Evolutionary conservation across 2,329 filamentous ascomycete genomes (phyloP), one percentile per base, ranked within the genome.

Genomic region (Amesomyces nigricolor): DNA sequence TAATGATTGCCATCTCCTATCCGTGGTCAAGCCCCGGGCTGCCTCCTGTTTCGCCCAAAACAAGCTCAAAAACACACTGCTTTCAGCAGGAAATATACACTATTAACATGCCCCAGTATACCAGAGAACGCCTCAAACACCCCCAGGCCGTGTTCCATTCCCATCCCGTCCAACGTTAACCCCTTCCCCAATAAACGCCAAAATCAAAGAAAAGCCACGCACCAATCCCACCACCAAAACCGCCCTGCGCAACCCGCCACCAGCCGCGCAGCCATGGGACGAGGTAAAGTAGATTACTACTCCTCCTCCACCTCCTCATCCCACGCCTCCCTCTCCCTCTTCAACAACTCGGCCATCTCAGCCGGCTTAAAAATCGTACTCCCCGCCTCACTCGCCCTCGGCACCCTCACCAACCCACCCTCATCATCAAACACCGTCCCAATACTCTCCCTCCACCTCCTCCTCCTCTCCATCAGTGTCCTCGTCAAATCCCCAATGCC

Each of bases 401-500:
- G 90, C 42, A 96, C 86, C 53, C 79, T 82, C 58, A 81, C 82
- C 37, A 90, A 79, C 63, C 83, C 32, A 13, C 32, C 86, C 64
- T 91, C 89, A 64, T 88, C 88, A 58, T 91, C 86, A 65, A 99
- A 95, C 0, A 97, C 90, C 0, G 89, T 87, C 0, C 91, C 89
- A 62, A 99, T 95, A 39, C 84, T 91, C 61, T 90, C 87, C 61
- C 90, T 91, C 92, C 94, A 99, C 62, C 91, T 84, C 67, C 84
- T 81, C 54, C 91, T 82, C 57, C 92, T 81, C 70, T 96, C 91
- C 91, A 99, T 96, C 26, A 99, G 77, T 44, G 86, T 92, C 68
- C 91, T 86, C 3, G 94, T 94, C 56, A 91, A 80, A 71, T 99
- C 94, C 29, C 94, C 94, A 52, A 99, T 95, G 43, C 87, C 87